A percentile compares a stretch with the other conserved stretches of the same genome.
These are phyloP conservation scores for Neurospora sublineolata DNA, from an alignment of 495 filamentous ascomycete species.

Conservation along the genomic window DNA sequence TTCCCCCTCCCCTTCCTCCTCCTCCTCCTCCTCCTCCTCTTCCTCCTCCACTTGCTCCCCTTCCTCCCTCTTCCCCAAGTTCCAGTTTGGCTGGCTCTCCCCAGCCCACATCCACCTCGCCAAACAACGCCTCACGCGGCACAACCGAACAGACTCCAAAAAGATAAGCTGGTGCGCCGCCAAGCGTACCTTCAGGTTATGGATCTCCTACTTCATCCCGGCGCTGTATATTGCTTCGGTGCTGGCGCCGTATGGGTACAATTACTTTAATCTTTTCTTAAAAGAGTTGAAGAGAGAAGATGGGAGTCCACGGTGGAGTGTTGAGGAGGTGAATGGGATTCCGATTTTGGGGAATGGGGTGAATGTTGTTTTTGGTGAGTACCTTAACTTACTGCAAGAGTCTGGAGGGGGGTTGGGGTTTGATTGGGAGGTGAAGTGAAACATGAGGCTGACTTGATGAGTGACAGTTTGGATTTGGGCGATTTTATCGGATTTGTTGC, in stretches of 20 bases:
- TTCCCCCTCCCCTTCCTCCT: neutral
- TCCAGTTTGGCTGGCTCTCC: slow-evolving; percentile 23
- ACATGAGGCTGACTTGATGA: neutral
- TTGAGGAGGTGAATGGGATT: slow-evolving; percentile 27
- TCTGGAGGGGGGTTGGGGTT: neutral
- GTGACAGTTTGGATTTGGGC: slow-evolving; percentile 29
- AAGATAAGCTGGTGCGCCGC: slow-evolving; percentile 26
- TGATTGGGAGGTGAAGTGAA: neutral
- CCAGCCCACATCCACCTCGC: slow-evolving; percentile 18
- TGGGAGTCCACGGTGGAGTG: slow-evolving; percentile 24
- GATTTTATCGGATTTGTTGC: slow-evolving; percentile 25
- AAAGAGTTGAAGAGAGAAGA: slow-evolving; percentile 24
- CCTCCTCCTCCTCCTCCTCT: neutral
- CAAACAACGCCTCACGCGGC: slow-evolving; percentile 19
- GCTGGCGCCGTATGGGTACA: slow-evolving; percentile 27
- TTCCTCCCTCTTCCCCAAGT: neutral
- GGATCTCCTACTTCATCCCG: slow-evolving; percentile 27
- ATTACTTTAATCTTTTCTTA: slow-evolving; percentile 31
- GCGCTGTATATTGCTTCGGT: slow-evolving; percentile 27
- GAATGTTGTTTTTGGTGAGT: slow-evolving; percentile 24
- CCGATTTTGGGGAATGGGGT: slow-evolving; percentile 27
- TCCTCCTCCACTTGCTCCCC: neutral
- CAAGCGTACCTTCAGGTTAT: slow-evolving; percentile 24
- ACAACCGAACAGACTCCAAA: slow-evolving; percentile 25
- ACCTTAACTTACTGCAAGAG: neutral